Percentiles rank a stretch among this genome's conserved stretches.
These are phyloP conservation scores for Jamesozyma lodderae DNA, from an alignment of 805 yeast genomes.

Conservation along the genomic window DNA sequence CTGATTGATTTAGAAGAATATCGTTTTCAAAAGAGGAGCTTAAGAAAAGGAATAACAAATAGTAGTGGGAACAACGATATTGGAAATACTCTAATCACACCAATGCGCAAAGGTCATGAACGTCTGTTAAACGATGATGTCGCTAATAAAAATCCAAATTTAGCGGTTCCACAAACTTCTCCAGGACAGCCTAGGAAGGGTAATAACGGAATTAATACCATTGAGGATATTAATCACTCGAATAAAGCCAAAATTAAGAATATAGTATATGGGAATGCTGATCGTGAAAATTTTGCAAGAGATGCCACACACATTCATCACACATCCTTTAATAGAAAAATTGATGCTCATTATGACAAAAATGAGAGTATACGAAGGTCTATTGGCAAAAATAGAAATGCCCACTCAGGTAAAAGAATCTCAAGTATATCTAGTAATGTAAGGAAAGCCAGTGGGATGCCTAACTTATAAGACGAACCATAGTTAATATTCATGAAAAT, in stretches of 20 bases:
- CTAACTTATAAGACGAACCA: too few species aligned
- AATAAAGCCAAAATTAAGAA: too few species aligned
- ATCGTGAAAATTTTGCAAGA: too few species aligned
- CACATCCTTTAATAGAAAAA: too few species aligned
- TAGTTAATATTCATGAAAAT: too few species aligned
- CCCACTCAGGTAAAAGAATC: constrained; percentile 22
- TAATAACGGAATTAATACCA: constrained; percentile 20
- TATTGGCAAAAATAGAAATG: constrained; percentile 22
- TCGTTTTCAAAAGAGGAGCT: constrained; percentile 39
- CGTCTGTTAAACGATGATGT: too few species aligned
- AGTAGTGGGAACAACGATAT: constrained; percentile 15
- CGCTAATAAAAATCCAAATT: not conserved
- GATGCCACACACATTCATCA: too few species aligned
- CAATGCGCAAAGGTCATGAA: constrained; percentile 25
- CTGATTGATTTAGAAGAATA: constrained; percentile 53
- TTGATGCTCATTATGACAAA: constrained; percentile 13
- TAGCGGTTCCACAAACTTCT: constrained; percentile 67
- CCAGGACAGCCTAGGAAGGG: constrained; percentile 94
- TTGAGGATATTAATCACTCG: constrained; percentile 24
- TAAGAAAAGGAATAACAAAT: constrained; percentile 8
- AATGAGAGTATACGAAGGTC: constrained; percentile 16
- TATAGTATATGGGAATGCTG: too few species aligned
- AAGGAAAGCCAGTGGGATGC: constrained; percentile 25
- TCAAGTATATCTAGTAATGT: constrained; percentile 20
- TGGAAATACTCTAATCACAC: constrained; percentile 20